Conservation (phyloP, 176 grass and related monocot species). For the Carex kokanica region DNA sequence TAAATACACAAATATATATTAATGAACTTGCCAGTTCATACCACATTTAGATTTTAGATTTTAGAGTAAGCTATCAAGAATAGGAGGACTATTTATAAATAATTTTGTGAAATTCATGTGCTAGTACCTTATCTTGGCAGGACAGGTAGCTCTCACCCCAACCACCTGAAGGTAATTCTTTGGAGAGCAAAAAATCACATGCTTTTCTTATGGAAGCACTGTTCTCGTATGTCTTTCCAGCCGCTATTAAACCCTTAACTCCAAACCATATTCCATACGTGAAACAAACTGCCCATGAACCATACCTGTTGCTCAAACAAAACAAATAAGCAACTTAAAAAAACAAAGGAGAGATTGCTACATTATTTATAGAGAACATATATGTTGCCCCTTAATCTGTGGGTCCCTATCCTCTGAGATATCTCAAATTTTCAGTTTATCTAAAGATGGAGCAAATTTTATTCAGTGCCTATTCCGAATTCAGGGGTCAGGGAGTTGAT, state of each 20-base stretch:
- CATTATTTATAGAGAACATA: not conserved
- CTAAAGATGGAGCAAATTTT: too few relatives aligned
- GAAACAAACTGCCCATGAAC: conserved; percentile 96
- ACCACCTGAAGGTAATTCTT: conserved; percentile 77
- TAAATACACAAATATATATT: not conserved
- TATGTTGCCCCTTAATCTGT: too few relatives aligned
- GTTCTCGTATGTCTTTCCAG: conserved; percentile 68
- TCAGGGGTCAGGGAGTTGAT: too few relatives aligned
- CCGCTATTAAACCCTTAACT: conserved; percentile 64
- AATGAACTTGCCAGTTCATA: not conserved
- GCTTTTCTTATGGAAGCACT: conserved; percentile 67
- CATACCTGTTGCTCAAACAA: conserved; percentile 59
- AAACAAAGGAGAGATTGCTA: not conserved
- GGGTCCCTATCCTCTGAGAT: too few relatives aligned
- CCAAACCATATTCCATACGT: conserved; percentile 93
- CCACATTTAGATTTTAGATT: too few relatives aligned
- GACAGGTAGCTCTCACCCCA: conserved; percentile 99
- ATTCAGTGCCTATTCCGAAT: too few relatives aligned
- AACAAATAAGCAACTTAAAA: not conserved
- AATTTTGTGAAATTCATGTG: conserved; percentile 18
- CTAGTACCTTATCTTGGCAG: conserved; percentile 76
- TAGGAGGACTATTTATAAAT: conserved; percentile 9
- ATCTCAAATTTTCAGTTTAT: too few relatives aligned
- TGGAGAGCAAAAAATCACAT: conserved; percentile 81
- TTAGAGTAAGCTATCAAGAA: not conserved